A percentile compares a stretch with the other conserved stretches of the same genome.
Evolutionary conservation across 148 eudicot genomes (phyloP).

Genomic region (Agrostemma githago): DNA sequence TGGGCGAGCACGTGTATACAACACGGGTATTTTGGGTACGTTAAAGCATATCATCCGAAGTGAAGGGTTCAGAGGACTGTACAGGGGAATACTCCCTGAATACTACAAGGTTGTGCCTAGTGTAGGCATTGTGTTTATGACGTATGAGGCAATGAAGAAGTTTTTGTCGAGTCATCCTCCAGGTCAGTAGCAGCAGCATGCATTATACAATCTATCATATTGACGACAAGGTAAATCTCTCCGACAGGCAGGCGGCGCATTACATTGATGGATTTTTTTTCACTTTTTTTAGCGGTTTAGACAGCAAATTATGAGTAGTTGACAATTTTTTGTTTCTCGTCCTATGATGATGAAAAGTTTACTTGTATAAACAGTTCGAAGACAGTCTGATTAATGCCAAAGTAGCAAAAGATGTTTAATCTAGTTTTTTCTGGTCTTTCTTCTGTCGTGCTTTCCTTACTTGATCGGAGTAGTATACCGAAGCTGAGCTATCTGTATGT

Average conservation of each 20-base stretch:
- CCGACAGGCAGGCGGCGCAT: background rate
- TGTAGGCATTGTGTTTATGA: slow-evolving; percentile 54
- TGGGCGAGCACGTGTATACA: slow-evolving; percentile 75
- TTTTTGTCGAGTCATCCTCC: slow-evolving; percentile 48
- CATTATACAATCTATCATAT: slow-evolving; percentile 19
- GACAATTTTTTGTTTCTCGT: slow-evolving; percentile 13
- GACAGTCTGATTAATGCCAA: slow-evolving; percentile 14
- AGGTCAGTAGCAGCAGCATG: slow-evolving; percentile 25
- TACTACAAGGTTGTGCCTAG: slow-evolving; percentile 56
- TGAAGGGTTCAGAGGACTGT: slow-evolving; percentile 38
- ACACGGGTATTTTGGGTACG: slow-evolving; percentile 61
- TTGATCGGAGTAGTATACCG: background rate
- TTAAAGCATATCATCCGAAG: slow-evolving; percentile 37
- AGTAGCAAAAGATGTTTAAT: slow-evolving; percentile 3
- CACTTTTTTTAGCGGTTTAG: slow-evolving; percentile 12
- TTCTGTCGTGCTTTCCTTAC: background rate
- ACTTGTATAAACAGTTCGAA: slow-evolving; percentile 24
- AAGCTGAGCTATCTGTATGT: background rate
- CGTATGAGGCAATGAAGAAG: slow-evolving; percentile 60
- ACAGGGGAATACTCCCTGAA: slow-evolving; percentile 57
- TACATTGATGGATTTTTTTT: slow-evolving; percentile 23
- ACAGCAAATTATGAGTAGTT: background rate
- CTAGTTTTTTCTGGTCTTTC: background rate
- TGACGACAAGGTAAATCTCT: slow-evolving; percentile 12
- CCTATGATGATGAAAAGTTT: slow-evolving; percentile 1